Evolutionary conservation across 768 basidiomycete species (phyloP), one percentile per base, ranked within the genome.

Genomic region (Fistulinella prunicolor): DNA sequence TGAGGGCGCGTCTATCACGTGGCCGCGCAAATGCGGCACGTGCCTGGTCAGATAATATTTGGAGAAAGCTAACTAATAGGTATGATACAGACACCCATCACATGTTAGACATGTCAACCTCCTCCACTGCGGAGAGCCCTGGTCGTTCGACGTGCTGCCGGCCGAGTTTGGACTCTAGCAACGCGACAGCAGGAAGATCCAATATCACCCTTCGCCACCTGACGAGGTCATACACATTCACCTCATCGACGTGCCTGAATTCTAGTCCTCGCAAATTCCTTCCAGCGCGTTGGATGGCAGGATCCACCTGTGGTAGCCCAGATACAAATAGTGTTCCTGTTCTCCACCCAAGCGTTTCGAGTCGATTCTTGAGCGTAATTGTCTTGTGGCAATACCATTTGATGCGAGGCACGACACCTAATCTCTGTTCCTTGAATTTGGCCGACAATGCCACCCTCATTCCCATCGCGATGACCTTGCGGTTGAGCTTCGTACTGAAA

Each of bases 381-480:
- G 91, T 93, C 70, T 88, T 92, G 53, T 70, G 78, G 46, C 71
- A 80, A 9, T 79, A 84, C 89, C 86, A 89, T 42, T 78, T 78
- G 54, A 90, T 68, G 53, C 74, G 77, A 47, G 80, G 76, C 59
- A 95, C 86, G 44, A 97, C 76, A 40, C 88, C 84, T 13, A 99
- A 71, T 36, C 78, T 69, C 35, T 80, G 78, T 52, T 91, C 86
- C 58, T 79, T 78, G 62, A 95, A 73, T 66, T 93, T 92, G 36
- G 82, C 77, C 55, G 90, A 92, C 38, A 98, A 68, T 3, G 91
- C 94, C 42, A 94, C 86, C 19, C 89, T 80, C 82, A 97, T 85
- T 9, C 94, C 95, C 83, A 97, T 88, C 58, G 89, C 76, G 35
- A 92, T 78, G 56, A 96, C 88, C 70, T 97, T 97, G 54, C 90